Conservation (phyloP, 1,284 basidiomycete species). For the Boletus albobrunnescens region DNA sequence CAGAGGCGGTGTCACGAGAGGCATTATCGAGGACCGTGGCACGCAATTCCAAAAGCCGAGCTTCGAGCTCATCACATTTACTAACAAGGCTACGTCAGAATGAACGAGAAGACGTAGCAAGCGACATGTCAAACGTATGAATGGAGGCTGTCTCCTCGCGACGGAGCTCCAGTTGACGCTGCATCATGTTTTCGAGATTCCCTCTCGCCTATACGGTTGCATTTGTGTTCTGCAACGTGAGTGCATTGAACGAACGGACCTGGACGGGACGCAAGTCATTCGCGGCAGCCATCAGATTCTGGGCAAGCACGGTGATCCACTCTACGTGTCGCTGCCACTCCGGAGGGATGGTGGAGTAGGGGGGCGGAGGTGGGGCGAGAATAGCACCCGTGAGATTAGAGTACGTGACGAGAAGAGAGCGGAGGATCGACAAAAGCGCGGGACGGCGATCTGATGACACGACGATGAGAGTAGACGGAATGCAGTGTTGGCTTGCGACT, state of each 20-base stretch:
- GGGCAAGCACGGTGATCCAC: slow-evolving; percentile 72
- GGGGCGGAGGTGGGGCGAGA: slow-evolving; percentile 57
- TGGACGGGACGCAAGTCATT: slow-evolving; percentile 80
- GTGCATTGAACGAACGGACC: slow-evolving; percentile 35
- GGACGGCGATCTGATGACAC: slow-evolving; percentile 60
- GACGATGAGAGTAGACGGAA: slow-evolving; percentile 8
- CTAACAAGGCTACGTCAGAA: slow-evolving; percentile 34
- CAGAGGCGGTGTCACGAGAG: neutral
- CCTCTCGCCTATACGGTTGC: slow-evolving; percentile 53
- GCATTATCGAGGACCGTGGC: slow-evolving; percentile 16
- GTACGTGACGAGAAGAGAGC: slow-evolving; percentile 68
- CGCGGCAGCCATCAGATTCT: slow-evolving; percentile 77
- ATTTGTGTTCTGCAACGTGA: neutral
- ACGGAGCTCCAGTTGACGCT: slow-evolving; percentile 63
- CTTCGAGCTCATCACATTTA: slow-evolving; percentile 67
- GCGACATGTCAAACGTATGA: slow-evolving; percentile 49
- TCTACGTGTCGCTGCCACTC: slow-evolving; percentile 70
- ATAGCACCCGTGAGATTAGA: slow-evolving; percentile 61
- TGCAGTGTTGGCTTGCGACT: slow-evolving; percentile 17
- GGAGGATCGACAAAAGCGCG: slow-evolving; percentile 59
- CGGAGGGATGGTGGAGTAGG: slow-evolving; percentile 44
- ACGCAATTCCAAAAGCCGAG: slow-evolving; percentile 53
- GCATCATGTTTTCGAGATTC: slow-evolving; percentile 74
- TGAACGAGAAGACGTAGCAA: neutral
- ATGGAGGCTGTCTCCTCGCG: slow-evolving; percentile 61